Conservation (phyloP, 192 early-diverging fungal species). For the Globomyces pollinis-pini region DNA sequence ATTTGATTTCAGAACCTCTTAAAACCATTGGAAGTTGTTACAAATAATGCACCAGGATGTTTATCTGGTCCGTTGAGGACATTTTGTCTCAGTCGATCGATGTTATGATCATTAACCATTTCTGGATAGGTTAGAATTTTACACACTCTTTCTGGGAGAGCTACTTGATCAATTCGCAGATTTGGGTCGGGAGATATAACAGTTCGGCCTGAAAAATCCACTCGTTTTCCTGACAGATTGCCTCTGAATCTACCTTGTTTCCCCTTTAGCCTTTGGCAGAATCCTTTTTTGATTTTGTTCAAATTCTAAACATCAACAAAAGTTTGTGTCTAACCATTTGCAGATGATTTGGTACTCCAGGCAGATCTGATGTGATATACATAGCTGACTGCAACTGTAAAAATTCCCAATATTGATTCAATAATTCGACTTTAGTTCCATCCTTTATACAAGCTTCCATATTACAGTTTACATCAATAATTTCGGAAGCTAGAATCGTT, state of each 20-base stretch:
- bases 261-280: conserved; percentile 95
- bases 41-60: conserved; percentile 89
- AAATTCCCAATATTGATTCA: conserved; percentile 89
- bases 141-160: conserved; percentile 84
- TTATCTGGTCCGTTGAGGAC: conserved; percentile 82
- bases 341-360: conserved; percentile 68
- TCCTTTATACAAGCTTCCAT: conserved; percentile 18
- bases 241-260: conserved; percentile 99
- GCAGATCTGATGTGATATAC: conserved; percentile 95
- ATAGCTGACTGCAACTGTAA: conserved; percentile 86
- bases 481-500: conserved; percentile 90
- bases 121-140: conserved; percentile 95
- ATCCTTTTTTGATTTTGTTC: conserved; percentile 64
- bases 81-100: conserved; percentile 63
- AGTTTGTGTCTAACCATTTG: too few relatives aligned
- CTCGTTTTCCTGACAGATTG: conserved; percentile 97
- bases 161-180: conserved; percentile 92
- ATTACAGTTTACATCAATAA: conserved; percentile 71
- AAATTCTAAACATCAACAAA: conserved; percentile 41
- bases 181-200: conserved; percentile 99
- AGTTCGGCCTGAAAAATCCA: conserved; percentile 97
- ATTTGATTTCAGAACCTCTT: conserved; percentile 40
- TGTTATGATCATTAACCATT: conserved; percentile 83
- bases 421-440: conserved; percentile 15
- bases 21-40: conserved; percentile 36